Evolutionary conservation across 2,329 filamentous ascomycete genomes (phyloP).

Genomic region (Arachnopeziza araneosa): DNA sequence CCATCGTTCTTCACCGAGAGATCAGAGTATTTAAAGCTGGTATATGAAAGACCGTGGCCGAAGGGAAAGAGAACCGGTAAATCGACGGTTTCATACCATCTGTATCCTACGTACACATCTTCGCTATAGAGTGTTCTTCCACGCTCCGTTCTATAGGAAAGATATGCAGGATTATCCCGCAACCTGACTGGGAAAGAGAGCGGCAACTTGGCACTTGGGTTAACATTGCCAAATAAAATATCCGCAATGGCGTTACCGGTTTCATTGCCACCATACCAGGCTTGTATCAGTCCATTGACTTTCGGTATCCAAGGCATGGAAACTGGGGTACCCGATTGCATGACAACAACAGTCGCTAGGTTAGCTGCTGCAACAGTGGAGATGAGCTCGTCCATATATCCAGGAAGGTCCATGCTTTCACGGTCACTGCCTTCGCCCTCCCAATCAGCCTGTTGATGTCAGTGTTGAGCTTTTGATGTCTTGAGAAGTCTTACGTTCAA

Average conservation of each 20-base stretch:
- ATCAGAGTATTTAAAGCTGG: constrained; percentile 54
- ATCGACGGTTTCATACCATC: constrained; percentile 70
- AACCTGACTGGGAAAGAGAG: constrained; percentile 62
- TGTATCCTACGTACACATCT: constrained; percentile 74
- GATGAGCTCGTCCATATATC: constrained; percentile 66
- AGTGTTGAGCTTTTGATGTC: neutral
- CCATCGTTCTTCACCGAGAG: constrained; percentile 40
- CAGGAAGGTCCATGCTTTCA: constrained; percentile 71
- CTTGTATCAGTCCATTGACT: constrained; percentile 58
- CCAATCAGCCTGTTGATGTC: constrained; percentile 52
- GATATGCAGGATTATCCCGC: constrained; percentile 66
- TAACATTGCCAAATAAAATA: constrained; percentile 66
- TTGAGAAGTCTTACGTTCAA: constrained; percentile 48
- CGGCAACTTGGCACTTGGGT: constrained; percentile 68
- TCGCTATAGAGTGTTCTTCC: constrained; percentile 71
- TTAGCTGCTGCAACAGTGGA: constrained; percentile 60
- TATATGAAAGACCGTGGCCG: constrained; percentile 75
- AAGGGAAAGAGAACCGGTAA: constrained; percentile 67
- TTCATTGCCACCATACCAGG: constrained; percentile 84
- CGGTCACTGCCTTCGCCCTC: constrained; percentile 76
- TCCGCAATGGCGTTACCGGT: constrained; percentile 75
- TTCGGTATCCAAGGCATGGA: constrained; percentile 62
- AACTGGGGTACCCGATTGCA: constrained; percentile 72
- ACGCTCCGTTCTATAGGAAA: constrained; percentile 67
- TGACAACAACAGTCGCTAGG: constrained; percentile 64